Conservation (phyloP, 202 grass and related monocot genomes). For the Schoenoplectus triqueter region DNA sequence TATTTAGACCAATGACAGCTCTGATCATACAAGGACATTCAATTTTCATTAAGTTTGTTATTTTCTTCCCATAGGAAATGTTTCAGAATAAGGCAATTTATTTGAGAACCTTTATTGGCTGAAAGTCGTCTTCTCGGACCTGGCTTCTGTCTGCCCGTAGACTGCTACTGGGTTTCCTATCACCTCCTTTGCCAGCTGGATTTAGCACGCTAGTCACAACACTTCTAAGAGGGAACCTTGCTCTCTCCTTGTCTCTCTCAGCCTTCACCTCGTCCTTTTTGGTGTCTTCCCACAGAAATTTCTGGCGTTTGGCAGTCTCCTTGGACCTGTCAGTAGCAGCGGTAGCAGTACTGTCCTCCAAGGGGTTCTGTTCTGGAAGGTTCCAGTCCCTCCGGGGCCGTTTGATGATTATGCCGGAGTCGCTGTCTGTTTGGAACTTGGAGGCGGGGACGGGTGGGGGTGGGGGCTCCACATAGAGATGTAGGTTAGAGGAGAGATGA, state of each 20-base stretch:
- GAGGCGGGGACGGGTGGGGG: not conserved
- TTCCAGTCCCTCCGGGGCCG: slow-evolving; percentile 5
- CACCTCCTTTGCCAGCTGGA: slow-evolving; percentile 55
- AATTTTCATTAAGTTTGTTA: not conserved
- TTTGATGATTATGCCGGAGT: not conserved
- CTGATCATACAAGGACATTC: not conserved
- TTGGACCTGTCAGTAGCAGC: no score
- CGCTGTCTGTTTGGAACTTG: not conserved
- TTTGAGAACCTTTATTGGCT: slow-evolving; percentile 52
- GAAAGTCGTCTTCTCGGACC: slow-evolving; percentile 51
- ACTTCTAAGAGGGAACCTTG: slow-evolving; percentile 76
- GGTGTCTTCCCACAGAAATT: slow-evolving; percentile 62
- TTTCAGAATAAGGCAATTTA: not conserved
- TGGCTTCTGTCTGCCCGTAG: slow-evolving; percentile 42
- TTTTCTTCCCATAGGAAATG: not conserved
- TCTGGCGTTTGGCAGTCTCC: slow-evolving; percentile 42
- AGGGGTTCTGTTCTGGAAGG: not conserved
- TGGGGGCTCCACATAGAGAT: slow-evolving; percentile 64
- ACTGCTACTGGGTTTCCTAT: slow-evolving; percentile 49
- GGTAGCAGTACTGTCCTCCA: not conserved
- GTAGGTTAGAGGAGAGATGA: slow-evolving; percentile 79
- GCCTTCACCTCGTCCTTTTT: slow-evolving; percentile 32
- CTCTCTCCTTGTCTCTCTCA: slow-evolving; percentile 40
- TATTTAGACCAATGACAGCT: not conserved
- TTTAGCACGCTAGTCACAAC: slow-evolving; percentile 76